Evolutionary conservation across 2,329 filamentous ascomycete genomes (phyloP), one percentile per base, ranked within the genome.

Genomic region (Ceratocystis cubensis): DNA sequence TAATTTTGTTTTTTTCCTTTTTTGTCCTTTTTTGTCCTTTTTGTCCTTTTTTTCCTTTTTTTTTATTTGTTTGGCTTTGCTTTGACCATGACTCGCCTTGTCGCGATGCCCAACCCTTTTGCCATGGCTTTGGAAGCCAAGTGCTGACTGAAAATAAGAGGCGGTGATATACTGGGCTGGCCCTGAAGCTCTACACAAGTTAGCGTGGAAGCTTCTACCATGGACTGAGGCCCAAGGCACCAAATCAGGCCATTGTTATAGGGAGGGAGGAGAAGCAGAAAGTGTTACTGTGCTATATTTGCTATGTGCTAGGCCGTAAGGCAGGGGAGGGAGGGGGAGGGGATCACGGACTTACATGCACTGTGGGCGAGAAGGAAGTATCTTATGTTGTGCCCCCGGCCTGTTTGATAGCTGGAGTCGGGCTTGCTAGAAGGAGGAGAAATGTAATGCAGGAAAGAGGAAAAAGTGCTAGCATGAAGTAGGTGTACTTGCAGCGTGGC

Each of bases 131-230:
- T 41, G 10, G 37, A 41, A 41, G 37, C 37, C 10, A 41, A 41
- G 37, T 41, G 37, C 10, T 41, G 37, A 8, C 15, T 65, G 33
- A 61, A 45, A 57, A 59, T 59, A 61, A 57, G 64, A 65, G 53
- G 50, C 64, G 48, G 41, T 65, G 48, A 41, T 59, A 59, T 65
- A 46, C 20, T 46, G 28, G 64, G 15, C 3, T 10, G 59, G 13
- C 37, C 48, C 48, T 50, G 17, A 22, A 20, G 22, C n/a, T 50
- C 48, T 65, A 13, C 37, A 41, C 37, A 41, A 41, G 37, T 59
- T 48, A 48, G 56, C 53, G 53, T 25, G 48, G 10, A 41, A 50
- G 48, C 48, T 50, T 50, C 48, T 50, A 50, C 20, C 48, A 50
- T 22, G 48, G 48, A 50, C 15, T 48, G 65, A 63, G 57, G 65